Evolutionary conservation across 2,329 filamentous ascomycete genomes (phyloP), one percentile per base, ranked within the genome.

Genomic region (Pseudocercospora fijiensis): DNA sequence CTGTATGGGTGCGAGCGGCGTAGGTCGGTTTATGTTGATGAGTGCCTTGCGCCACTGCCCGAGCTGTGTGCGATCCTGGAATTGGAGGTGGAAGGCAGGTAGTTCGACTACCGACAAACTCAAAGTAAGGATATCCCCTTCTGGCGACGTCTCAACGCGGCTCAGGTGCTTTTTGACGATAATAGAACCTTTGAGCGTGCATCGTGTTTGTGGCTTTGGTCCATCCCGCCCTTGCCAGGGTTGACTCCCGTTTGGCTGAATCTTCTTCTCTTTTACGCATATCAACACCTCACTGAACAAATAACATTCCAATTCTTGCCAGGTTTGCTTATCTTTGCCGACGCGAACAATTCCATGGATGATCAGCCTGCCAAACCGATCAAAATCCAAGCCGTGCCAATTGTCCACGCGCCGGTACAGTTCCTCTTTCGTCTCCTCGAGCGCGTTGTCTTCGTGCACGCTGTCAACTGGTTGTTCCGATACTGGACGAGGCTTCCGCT

Each of bases 271-370:
- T 79, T 98, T 99, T 65, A 99, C 92, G 75, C 95, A 99, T 69
- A 99, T 99, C 72, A 99, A 89, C 95, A 99, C 99, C 80, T 99
- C 95, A 4, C 90, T 91, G 75, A 99, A 99, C 28, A 99, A 84
- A 76, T 92, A 99, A 77, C 95, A 99, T 76, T 99, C 93, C 61
- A 99, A 80, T 76, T 98, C 95, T 80, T 99, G 95, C 95, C 95
- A 99, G 6, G 93, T 93, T 68, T 94, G 85, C 70, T 92, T 92
- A 77, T 99, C 95, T 78, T 99, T 99, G 71, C 95, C 95, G 22
- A 99, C 95, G 59, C 91, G 88, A 62, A 99, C 86, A 2, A 90
- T 93, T 27, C 92, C 94, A 73, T 96, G 93, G 30, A 98, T 81
- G 30, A 93, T 88, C 69, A 99, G 83, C 75, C 95, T 96, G 67